Evolutionary conservation across 768 basidiomycete species (phyloP), one percentile per base, ranked within the genome.

Genomic region (Mycena pura): DNA sequence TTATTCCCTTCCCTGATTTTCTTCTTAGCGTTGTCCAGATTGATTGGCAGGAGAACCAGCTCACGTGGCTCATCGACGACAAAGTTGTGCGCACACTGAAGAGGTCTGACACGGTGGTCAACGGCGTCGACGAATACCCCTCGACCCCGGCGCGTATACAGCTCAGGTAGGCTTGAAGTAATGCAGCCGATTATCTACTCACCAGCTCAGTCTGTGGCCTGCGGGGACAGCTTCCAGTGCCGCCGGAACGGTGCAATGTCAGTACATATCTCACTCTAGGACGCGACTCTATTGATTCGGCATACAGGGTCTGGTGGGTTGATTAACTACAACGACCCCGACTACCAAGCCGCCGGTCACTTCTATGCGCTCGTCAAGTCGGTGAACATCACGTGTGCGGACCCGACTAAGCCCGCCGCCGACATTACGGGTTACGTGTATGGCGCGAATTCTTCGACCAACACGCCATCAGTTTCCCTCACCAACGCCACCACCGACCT

Each of bases 261-360:
- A 50, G 67, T 55, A 22, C 13, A 9, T 52, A 39, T 19, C 19
- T 15, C 15, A 8, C 19, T 2, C 28, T 15, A 31, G 5, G 43
- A 11, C 10, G 27, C 21, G 2, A 3, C 49, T 28, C 14, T 2
- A 15, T 21, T 50, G 17, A 57, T 9, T 32, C 29, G 3, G 6
- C 3, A 1, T 17, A n/a, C 48, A 65, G 59, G 64, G 64, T 47
- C 64, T 4, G 64, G 64, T 40, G 80, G 88, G 40, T 81, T 91
- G 85, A 92, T 93, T 75, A 77, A 93, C 78, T 95, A 90, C 89
- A 68, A 78, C 19, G 86, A 94, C 71, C 85, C 90, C 29, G 93
- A 95, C 73, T 95, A 93, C 73, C 57, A 74, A 49, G 71, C 88
- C 14, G 87, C 90, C 19, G 87, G 91, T 43, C 87, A 92, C 71